Percentiles rank a stretch among this genome's conserved stretches.
Evolutionary conservation across 768 basidiomycete species (phyloP).

Genomic region (Leccinellum albellum): DNA sequence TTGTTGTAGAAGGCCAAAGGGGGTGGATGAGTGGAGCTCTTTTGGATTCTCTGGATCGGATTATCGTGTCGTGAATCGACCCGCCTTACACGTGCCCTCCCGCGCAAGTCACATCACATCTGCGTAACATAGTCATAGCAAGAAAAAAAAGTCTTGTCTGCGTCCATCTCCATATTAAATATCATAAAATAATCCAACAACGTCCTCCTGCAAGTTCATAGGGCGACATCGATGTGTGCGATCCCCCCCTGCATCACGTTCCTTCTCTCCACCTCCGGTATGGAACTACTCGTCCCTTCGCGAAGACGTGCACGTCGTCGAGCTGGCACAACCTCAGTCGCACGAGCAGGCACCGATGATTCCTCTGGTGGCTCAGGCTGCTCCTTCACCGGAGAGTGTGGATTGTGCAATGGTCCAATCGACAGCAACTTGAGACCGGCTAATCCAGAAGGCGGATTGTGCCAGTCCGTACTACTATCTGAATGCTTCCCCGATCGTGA

Average conservation of each 20-base stretch:
- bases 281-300: constrained; percentile 9
- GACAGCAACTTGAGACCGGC: constrained; percentile 14
- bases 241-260: constrained; percentile 21
- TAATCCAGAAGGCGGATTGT: constrained; percentile 23
- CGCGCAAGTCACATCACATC: background rate
- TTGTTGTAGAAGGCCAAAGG: background rate
- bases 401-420: constrained; percentile 14
- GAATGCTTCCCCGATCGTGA: constrained; percentile 7
- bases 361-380: background rate
- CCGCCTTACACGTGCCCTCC: constrained; percentile 12
- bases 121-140: background rate
- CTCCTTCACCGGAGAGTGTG: constrained; percentile 21
- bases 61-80: constrained; percentile 19
- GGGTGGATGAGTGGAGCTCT: background rate
- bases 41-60: constrained; percentile 22
- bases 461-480: constrained; percentile 22
- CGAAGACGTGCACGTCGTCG: constrained; percentile 22
- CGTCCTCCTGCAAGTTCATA: constrained; percentile 9
- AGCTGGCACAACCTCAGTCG: background rate
- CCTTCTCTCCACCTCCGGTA: constrained; percentile 24
- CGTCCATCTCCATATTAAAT: constrained; percentile 4
- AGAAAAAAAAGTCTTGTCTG: background rate
- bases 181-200: constrained; percentile 15
- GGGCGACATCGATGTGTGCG: constrained; percentile 22
- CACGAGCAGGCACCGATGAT: background rate